These are phyloP conservation scores for Incumbomyces lentus DNA, from an alignment of 2,329 filamentous ascomycete species.

Conservation along the genomic window DNA sequence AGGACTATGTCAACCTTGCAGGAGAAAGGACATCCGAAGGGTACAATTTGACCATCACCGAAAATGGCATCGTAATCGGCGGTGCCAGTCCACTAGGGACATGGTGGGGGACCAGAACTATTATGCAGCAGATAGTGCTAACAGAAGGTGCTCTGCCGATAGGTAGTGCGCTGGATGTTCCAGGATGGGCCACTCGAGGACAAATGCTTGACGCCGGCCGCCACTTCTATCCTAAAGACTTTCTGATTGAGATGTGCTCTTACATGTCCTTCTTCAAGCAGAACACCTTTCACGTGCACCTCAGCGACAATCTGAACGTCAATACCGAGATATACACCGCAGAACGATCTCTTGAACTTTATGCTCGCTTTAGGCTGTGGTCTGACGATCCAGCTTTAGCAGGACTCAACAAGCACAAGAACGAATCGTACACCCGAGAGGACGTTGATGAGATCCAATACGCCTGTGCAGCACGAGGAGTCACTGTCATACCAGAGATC, in stretches of 20 bases:
- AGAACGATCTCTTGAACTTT: slow-evolving; percentile 40
- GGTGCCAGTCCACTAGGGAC: slow-evolving; percentile 46
- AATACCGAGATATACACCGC: slow-evolving; percentile 32
- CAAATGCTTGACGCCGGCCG: slow-evolving; percentile 45
- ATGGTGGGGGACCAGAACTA: slow-evolving; percentile 49
- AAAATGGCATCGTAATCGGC: no score
- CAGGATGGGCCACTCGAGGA: slow-evolving; percentile 42
- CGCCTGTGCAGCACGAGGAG: slow-evolving; percentile 43
- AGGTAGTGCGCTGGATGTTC: slow-evolving; percentile 39
- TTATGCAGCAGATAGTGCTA: slow-evolving; percentile 41
- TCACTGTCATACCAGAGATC: slow-evolving; percentile 51
- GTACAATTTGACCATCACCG: no score
- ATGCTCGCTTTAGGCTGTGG: slow-evolving; percentile 46
- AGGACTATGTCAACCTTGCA: no score
- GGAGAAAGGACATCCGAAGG: no score
- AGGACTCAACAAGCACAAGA: slow-evolving; percentile 41
- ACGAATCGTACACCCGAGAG: slow-evolving; percentile 45
- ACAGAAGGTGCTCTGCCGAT: slow-evolving; percentile 28
- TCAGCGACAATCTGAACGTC: slow-evolving; percentile 47
- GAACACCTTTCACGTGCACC: slow-evolving; percentile 49
- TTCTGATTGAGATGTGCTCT: slow-evolving; percentile 47
- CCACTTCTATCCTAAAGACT: slow-evolving; percentile 47
- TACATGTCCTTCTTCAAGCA: slow-evolving; percentile 54
- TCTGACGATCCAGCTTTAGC: slow-evolving; percentile 39
- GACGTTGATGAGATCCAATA: slow-evolving; percentile 45